Evolutionary conservation across 1,284 basidiomycete species (phyloP), one percentile per base, ranked within the genome.

Genomic region (Cutaneotrichosporon cavernicola): DNA sequence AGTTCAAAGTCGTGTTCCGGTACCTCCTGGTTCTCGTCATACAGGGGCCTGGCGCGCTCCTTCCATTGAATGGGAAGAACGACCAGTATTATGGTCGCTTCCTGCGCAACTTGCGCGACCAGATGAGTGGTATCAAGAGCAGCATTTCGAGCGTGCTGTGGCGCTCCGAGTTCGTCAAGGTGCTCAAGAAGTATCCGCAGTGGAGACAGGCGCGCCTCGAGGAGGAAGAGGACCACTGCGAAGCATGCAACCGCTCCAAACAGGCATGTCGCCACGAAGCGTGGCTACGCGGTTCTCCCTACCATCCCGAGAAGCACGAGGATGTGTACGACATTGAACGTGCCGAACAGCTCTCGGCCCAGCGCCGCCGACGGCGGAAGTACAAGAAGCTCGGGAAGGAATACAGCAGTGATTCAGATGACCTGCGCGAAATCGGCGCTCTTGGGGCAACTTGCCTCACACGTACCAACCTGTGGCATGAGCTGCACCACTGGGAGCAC

Each of bases 1-100:
- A 78, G 61, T 77, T 79, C 70, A 76, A 78, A 65, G 88, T 90
- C 56, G 84, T 93, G 38, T 92, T 90, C 70, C 91, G 94, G 73
- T 85, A 92, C 49, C 88, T 92, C 69, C 88, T 92, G 3, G 88
- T 92, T 69, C 81, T 93, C 49, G 88, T 89, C 30, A 86, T 91
- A 32, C 84, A 82, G 55, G 69, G 66, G 8, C 56, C 67, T 0
- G 58, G 59, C n/a, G 55, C 38, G 13, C 38, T 69, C 4, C 53
- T 76, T 16, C 72, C 73, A 0, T 66, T 78, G 5, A 57, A 49
- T 18, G 67, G 67, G 14, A 67, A 71, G 21, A 43, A 65, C 2
- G 61, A 63, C 11, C 60, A 66, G 4, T 78, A 78, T 67, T 72
- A 77, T 56, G 26, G 49, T 6, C 75, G 52, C 10, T 43, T 7